These are phyloP conservation scores for Fibroporia radiculosa DNA, from an alignment of 768 basidiomycete species.

Conservation along the genomic window DNA sequence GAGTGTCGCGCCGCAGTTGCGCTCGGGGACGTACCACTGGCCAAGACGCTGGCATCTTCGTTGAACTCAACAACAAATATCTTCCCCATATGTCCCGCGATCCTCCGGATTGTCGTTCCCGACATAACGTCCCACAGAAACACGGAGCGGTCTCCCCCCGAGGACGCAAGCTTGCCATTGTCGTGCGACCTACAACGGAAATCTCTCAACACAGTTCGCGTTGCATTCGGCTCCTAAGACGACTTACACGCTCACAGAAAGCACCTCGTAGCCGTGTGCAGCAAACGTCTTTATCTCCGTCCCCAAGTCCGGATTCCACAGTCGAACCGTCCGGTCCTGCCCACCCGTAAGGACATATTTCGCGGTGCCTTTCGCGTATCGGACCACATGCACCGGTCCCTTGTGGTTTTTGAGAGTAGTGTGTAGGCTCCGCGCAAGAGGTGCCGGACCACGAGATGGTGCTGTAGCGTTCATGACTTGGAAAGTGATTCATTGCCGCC, in stretches of 20 bases:
- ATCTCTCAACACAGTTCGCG: background rate
- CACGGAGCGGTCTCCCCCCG: constrained; percentile 87
- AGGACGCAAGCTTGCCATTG: constrained; percentile 90
- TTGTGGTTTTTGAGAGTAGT: constrained; percentile 58
- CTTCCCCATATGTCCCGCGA: constrained; percentile 86
- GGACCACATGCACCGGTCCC: constrained; percentile 85
- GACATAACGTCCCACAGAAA: constrained; percentile 95
- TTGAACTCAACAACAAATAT: constrained; percentile 90
- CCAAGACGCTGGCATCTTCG: constrained; percentile 76
- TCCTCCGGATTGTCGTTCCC: constrained; percentile 73
- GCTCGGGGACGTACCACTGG: constrained; percentile 60
- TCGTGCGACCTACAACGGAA: constrained; percentile 63
- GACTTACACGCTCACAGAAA: constrained; percentile 81
- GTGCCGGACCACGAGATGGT: constrained; percentile 30
- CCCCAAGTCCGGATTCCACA: constrained; percentile 86
- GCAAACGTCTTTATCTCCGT: constrained; percentile 87
- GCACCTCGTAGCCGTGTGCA: constrained; percentile 93
- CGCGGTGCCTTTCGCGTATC: constrained; percentile 82
- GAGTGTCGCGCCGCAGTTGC: constrained; percentile 9
- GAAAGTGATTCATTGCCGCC: too few relatives aligned
- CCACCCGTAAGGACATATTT: constrained; percentile 93
- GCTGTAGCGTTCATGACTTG: too few relatives aligned
- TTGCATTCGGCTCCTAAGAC: background rate
- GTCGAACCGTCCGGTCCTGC: constrained; percentile 79
- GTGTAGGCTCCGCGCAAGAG: constrained; percentile 56